Evolutionary conservation across 495 filamentous ascomycete genomes (phyloP).

Genomic region (Amniculicola lignicola): DNA sequence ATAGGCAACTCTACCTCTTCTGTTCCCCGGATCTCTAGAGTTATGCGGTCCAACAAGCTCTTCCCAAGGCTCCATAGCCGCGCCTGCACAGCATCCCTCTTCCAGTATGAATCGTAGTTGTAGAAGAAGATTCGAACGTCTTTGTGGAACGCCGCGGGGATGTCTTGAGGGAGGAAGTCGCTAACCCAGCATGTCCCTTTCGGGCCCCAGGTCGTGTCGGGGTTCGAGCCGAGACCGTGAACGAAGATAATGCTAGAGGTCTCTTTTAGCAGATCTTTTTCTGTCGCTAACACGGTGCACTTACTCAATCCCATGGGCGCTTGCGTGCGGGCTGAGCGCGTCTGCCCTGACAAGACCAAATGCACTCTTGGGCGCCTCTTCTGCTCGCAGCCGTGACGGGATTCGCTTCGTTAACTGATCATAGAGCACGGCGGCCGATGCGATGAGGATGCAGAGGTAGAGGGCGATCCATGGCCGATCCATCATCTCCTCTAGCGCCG

Average conservation of each 20-base stretch:
- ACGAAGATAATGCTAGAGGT: slow-evolving; percentile 21
- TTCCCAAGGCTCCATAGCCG: slow-evolving; percentile 24
- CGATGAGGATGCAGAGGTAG: slow-evolving; percentile 8
- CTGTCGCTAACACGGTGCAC: background rate
- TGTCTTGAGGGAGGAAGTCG: slow-evolving; percentile 30
- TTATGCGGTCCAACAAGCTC: slow-evolving; percentile 8
- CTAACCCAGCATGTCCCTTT: slow-evolving; percentile 19
- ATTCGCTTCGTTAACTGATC: slow-evolving; percentile 7
- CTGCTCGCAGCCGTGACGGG: background rate
- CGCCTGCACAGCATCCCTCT: slow-evolving; percentile 25
- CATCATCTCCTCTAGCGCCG: slow-evolving; percentile 4
- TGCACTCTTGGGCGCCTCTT: slow-evolving; percentile 8
- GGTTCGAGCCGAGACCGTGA: slow-evolving; percentile 29
- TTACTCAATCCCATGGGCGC: slow-evolving; percentile 4
- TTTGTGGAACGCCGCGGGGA: slow-evolving; percentile 2
- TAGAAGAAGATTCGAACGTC: slow-evolving; percentile 28
- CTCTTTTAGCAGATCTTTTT: background rate
- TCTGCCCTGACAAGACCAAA: slow-evolving; percentile 8
- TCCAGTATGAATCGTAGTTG: slow-evolving; percentile 32
- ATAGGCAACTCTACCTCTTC: slow-evolving; percentile 1
- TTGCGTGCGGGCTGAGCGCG: background rate
- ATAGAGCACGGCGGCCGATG: slow-evolving; percentile 1
- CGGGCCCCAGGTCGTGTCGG: slow-evolving; percentile 27
- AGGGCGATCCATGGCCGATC: slow-evolving; percentile 1
- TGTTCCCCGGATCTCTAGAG: slow-evolving; percentile 2